These are phyloP conservation scores for Oenanthe javanica DNA, from an alignment of 140 eudicot species.

Conservation along the genomic window DNA sequence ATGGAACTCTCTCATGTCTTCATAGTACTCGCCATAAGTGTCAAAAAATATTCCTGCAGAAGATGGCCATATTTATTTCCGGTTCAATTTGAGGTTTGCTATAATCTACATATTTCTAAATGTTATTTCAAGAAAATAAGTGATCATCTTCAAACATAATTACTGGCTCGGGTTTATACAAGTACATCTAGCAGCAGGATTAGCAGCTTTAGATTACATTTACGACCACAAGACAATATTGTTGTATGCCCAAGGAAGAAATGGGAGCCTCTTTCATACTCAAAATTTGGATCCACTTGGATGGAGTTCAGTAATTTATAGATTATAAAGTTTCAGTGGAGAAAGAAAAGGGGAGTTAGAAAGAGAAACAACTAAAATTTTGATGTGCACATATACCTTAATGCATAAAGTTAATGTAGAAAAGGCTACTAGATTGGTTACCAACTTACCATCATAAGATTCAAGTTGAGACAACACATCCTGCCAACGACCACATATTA, in stretches of 20 bases:
- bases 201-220: background rate
- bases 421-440: background rate
- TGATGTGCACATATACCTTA: background rate
- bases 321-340: background rate
- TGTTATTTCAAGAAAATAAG: background rate
- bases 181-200: background rate
- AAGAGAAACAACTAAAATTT: background rate
- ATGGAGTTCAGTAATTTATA: background rate
- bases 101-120: background rate
- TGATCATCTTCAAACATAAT: background rate
- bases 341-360: background rate
- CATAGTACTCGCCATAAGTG: conserved; percentile 96
- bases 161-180: background rate
- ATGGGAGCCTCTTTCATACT: background rate
- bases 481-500: conserved; percentile 91
- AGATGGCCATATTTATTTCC: background rate
- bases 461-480: conserved; percentile 79
- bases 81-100: background rate
- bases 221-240: background rate
- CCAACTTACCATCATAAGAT: conserved; percentile 62
- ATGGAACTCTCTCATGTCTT: conserved; percentile 89
- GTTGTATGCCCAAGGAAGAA: background rate
- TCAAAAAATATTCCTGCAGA: conserved; percentile 83
- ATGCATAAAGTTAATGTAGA: background rate
- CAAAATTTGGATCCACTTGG: background rate